Evolutionary conservation across 1,284 basidiomycete genomes (phyloP).

Genomic region (Afroboletus lepidellus): DNA sequence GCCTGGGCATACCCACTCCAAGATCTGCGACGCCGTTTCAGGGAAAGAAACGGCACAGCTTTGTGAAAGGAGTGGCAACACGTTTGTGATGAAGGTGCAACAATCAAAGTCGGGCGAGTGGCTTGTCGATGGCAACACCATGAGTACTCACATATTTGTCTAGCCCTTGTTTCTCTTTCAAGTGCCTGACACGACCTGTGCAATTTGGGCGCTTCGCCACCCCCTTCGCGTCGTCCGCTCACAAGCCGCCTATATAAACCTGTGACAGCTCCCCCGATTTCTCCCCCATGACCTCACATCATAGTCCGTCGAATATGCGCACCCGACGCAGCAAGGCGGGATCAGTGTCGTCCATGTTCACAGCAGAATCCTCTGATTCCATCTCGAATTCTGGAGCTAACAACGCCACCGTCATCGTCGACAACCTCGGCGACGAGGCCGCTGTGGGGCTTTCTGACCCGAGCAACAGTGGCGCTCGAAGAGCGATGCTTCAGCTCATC

Average conservation of each 20-base stretch:
- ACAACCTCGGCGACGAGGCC: neutral
- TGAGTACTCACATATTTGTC: too few species aligned
- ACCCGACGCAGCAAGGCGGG: neutral
- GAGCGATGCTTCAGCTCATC: constrained; percentile 49
- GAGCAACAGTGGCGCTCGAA: constrained; percentile 35
- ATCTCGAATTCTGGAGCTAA: neutral
- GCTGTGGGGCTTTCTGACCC: constrained; percentile 48
- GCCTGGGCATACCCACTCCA: neutral
- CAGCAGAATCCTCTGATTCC: neutral
- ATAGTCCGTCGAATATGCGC: neutral
- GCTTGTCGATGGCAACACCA: too few species aligned
- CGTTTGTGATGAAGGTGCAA: too few species aligned
- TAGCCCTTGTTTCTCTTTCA: too few species aligned
- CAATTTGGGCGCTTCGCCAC: too few species aligned
- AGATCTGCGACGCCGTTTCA: neutral
- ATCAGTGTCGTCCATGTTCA: constrained; percentile 1
- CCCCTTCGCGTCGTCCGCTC: neutral
- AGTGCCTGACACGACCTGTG: neutral
- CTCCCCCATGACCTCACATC: too few species aligned
- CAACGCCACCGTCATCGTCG: neutral
- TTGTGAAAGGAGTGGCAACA: too few species aligned
- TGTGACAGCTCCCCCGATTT: neutral
- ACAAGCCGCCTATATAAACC: constrained; percentile 7
- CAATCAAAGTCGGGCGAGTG: too few species aligned
- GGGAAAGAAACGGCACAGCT: neutral